A percentile compares a stretch with the other conserved stretches of the same genome.
These are phyloP conservation scores for Oidiodendron maius DNA, from an alignment of 495 filamentous ascomycete genomes.

Conservation along the genomic window DNA sequence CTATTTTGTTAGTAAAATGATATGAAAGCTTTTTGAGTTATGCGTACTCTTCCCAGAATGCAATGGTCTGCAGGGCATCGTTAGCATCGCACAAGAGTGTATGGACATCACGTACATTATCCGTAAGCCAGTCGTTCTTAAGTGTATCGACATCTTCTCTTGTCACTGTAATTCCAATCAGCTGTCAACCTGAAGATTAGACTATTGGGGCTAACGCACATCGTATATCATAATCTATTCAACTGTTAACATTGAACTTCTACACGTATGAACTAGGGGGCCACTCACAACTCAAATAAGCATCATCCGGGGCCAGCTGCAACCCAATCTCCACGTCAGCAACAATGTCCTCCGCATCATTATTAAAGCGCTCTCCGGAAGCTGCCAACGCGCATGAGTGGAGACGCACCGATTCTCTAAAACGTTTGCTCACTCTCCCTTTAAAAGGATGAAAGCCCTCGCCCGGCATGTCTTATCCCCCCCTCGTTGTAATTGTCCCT, in stretches of 20 bases:
- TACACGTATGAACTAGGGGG: not conserved
- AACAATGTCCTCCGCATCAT: too few relatives aligned
- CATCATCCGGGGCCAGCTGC: constrained; percentile 26
- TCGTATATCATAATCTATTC: constrained; percentile 25
- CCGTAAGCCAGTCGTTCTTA: constrained; percentile 95
- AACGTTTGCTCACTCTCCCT: constrained; percentile 33
- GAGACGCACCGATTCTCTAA: constrained; percentile 31
- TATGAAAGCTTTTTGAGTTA: not conserved
- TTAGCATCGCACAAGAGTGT: constrained; percentile 11
- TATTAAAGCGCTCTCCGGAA: too few relatives aligned
- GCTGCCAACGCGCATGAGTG: too few relatives aligned
- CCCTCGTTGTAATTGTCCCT: too few relatives aligned
- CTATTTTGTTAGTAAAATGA: constrained; percentile 32
- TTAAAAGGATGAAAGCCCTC: constrained; percentile 36
- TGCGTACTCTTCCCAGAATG: constrained; percentile 92
- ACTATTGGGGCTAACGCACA: constrained; percentile 17
- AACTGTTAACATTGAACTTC: not conserved
- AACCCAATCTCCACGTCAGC: constrained; percentile 2
- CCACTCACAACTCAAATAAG: constrained; percentile 26
- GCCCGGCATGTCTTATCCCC: constrained; percentile 16
- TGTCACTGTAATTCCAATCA: constrained; percentile 46
- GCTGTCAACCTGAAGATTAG: not conserved
- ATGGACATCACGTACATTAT: constrained; percentile 58
- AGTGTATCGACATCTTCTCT: constrained; percentile 81
- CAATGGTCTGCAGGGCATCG: constrained; percentile 57